Evolutionary conservation across 306 rosid species (phyloP), one percentile per base, ranked within the genome.

Genomic region (Urtica urens): DNA sequence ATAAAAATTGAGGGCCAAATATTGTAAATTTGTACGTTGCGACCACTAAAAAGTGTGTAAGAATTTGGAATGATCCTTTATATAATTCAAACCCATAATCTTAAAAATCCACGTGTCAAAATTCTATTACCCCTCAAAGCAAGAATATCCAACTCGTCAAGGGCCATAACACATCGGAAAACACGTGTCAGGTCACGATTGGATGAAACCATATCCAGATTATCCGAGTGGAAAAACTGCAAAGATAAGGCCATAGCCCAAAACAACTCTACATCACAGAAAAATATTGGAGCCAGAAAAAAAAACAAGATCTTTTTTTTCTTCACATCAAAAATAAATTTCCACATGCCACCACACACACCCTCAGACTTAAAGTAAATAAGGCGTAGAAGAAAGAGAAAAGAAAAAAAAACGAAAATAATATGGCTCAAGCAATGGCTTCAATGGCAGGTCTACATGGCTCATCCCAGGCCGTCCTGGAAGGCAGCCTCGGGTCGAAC

Each of bases 361-460:
- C 62, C 9, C 19, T 20, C 22, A 56, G 58, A 40, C 40, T 35
- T 13, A 16, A 9, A 9, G 15, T 3, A 35, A 28, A 28, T 10
- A 35, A 35, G 40, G n/a, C n/a, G n/a, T n/a, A 35, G 40, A 35
- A 56, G 49, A 25, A 24, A 30, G 19, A n/a, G 31, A 7, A 24
- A 17, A 10, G 16, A 29, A 49, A 7, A 49, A 23, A 22, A 22
- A n/a, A 8, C 23, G 28, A 20, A 6, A 4, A 24, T n/a, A 6
- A 43, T 59, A 87, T 82, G 87, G 94, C 80, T 21, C 92, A 82
- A 35, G 82, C 92, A 44, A 77, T 90, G 83, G 94, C 96, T 62
- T 92, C 94, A 52, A 82, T 82, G 93, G 75, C 95, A 30, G 83
- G 96, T 23, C 57, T 81, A 9, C 71, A 76, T 6, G 86, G 94